Evolutionary conservation across 352 stramenopile genomes (phyloP).

Genomic region (Phytophthora chlamydospora): DNA sequence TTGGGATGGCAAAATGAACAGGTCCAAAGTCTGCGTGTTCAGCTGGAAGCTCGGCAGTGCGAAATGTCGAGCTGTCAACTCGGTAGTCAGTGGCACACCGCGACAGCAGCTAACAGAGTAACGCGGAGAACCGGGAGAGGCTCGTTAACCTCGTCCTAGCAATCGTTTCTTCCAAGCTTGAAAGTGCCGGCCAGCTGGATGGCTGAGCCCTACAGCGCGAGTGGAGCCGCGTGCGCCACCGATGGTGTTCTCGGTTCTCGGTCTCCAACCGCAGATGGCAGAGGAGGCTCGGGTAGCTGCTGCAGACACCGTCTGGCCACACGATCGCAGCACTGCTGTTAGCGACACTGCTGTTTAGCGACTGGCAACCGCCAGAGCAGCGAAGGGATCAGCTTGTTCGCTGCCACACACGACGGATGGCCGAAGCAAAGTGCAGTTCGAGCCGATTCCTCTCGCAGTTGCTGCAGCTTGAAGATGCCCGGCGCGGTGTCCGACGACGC

Average conservation of each 20-base stretch:
- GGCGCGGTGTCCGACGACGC: not conserved
- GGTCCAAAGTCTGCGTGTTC: not conserved
- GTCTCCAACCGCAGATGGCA: slow-evolving; percentile 16
- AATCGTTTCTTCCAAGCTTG: too few species aligned
- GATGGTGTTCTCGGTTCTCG: too few species aligned
- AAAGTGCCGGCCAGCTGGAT: too few species aligned
- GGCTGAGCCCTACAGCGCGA: too few species aligned
- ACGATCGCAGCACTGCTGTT: slow-evolving; percentile 2
- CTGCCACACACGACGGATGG: slow-evolving; percentile 8
- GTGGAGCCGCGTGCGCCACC: too few species aligned
- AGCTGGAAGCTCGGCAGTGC: slow-evolving; percentile 1
- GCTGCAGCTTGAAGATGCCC: not conserved
- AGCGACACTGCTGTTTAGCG: not conserved
- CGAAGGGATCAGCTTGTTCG: not conserved
- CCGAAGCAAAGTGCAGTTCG: not conserved
- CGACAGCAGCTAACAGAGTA: slow-evolving; percentile 1
- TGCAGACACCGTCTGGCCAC: slow-evolving; percentile 9
- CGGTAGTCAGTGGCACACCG: slow-evolving; percentile 4
- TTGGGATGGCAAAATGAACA: slow-evolving; percentile 17
- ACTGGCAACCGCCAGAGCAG: slow-evolving; percentile 1
- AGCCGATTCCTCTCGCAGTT: slow-evolving; percentile 2
- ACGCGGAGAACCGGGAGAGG: slow-evolving; percentile 21
- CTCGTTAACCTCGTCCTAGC: not conserved
- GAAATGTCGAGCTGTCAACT: slow-evolving; percentile 5
- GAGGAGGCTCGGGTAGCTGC: slow-evolving; percentile 5